A percentile compares a stretch with the other conserved stretches of the same genome.
Evolutionary conservation across 163 green algal genomes (phyloP).

Genomic region (Scenedesmus sp.): DNA sequence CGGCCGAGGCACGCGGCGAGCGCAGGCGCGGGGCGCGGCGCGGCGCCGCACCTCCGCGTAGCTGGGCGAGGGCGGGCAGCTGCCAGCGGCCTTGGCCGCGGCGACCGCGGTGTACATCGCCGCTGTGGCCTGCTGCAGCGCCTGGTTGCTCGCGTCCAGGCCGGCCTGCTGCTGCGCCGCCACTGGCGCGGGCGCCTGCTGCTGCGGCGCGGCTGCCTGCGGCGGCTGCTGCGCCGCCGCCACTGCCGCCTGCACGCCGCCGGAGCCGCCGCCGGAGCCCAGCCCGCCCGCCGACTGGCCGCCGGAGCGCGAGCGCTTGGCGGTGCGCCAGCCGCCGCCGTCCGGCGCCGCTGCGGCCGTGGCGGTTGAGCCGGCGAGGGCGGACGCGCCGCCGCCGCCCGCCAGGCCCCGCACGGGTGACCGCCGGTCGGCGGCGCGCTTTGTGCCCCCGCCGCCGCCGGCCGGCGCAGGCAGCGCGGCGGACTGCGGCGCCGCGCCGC

Average conservation of each 20-base stretch:
- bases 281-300: not conserved
- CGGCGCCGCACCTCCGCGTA: too few relatives aligned
- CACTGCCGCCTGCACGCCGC: not conserved
- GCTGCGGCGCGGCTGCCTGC: not conserved
- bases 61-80: slow-evolving; percentile 15
- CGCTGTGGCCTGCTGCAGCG: slow-evolving; percentile 29
- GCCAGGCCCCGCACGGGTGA: too few relatives aligned
- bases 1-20: too few relatives aligned
- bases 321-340: not conserved
- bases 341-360: not conserved
- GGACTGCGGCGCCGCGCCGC: not conserved
- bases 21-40: too few relatives aligned
- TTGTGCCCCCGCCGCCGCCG: too few relatives aligned
- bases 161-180: not conserved
- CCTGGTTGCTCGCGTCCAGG: not conserved
- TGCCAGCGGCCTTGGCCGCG: not conserved
- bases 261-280: too few relatives aligned
- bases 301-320: slow-evolving; percentile 21
- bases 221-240: not conserved
- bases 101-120: not conserved
- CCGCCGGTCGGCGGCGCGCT: too few relatives aligned
- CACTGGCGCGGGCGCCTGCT: not conserved
- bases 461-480: not conserved
- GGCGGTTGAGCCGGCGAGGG: too few relatives aligned
- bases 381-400: too few relatives aligned